These are phyloP conservation scores for Hydnum rufescens DNA, from an alignment of 768 basidiomycete genomes.

Conservation along the genomic window DNA sequence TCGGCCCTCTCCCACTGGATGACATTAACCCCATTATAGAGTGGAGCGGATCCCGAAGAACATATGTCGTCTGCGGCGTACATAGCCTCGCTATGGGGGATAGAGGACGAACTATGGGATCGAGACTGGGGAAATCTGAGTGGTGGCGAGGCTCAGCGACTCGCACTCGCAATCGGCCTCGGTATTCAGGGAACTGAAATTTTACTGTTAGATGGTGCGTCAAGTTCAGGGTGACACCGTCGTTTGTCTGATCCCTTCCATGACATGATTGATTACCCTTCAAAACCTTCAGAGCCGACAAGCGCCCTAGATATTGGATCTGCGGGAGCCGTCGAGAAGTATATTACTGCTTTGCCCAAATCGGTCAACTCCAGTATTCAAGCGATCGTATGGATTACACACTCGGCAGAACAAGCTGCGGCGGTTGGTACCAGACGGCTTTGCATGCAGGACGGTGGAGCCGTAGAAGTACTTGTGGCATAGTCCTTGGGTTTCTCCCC, in stretches of 20 bases:
- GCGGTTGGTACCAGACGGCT: constrained; percentile 26
- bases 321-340: constrained; percentile 44
- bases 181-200: constrained; percentile 60
- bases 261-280: background rate
- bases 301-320: constrained; percentile 64
- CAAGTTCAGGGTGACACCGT: no score
- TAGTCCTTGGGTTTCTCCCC: no score
- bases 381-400: constrained; percentile 75
- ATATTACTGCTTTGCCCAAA: constrained; percentile 32
- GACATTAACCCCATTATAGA: background rate
- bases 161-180: constrained; percentile 57
- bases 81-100: constrained; percentile 43
- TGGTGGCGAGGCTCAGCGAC: constrained; percentile 72
- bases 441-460: background rate
- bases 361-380: constrained; percentile 33
- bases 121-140: constrained; percentile 62
- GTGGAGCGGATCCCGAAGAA: background rate
- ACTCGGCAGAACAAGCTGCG: constrained; percentile 60
- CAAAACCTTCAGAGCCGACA: constrained; percentile 47
- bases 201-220: constrained; percentile 59
- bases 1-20: background rate
- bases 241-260: background rate
- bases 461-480: background rate
- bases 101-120: constrained; percentile 52
- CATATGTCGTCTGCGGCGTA: constrained; percentile 19